Percentiles rank a stretch among this genome's conserved stretches.
Conservation (phyloP, 495 filamentous ascomycete species). For the Talaromyces ruber region DNA sequence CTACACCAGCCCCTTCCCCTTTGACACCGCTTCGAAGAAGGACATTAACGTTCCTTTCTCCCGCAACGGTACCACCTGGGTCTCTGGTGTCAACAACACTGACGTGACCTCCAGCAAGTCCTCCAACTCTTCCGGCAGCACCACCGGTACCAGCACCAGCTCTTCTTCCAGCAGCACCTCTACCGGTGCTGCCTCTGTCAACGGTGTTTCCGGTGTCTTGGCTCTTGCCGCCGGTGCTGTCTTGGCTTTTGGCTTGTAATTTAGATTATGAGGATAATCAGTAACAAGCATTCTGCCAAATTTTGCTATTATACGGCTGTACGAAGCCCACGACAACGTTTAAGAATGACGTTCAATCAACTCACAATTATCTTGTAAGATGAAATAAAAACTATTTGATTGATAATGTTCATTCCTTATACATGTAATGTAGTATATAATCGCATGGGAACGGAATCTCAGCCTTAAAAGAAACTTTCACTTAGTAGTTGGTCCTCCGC, state of each 20-base stretch:
- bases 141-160: neutral
- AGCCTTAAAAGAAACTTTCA: neutral
- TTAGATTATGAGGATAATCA: neutral
- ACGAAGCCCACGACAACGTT: neutral
- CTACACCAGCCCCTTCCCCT: conserved; percentile 37
- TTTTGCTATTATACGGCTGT: neutral
- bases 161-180: neutral
- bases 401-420: neutral
- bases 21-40: conserved; percentile 19
- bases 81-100: conserved; percentile 7
- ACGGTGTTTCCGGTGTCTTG: neutral
- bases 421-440: neutral
- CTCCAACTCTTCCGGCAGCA: conserved; percentile 3
- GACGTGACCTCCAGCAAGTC: neutral
- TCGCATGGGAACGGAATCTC: neutral
- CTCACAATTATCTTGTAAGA: neutral
- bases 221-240: conserved; percentile 1
- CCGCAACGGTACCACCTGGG: conserved; percentile 6
- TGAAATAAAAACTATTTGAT: neutral
- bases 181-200: conserved; percentile 1
- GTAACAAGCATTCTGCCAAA: neutral
- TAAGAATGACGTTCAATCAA: neutral
- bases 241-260: neutral
- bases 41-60: conserved; percentile 5
- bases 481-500: conserved; percentile 5